Base-by-base conservation (phyloP, 83 land plant genomes). In the Isoetes engelmannii region DNA sequence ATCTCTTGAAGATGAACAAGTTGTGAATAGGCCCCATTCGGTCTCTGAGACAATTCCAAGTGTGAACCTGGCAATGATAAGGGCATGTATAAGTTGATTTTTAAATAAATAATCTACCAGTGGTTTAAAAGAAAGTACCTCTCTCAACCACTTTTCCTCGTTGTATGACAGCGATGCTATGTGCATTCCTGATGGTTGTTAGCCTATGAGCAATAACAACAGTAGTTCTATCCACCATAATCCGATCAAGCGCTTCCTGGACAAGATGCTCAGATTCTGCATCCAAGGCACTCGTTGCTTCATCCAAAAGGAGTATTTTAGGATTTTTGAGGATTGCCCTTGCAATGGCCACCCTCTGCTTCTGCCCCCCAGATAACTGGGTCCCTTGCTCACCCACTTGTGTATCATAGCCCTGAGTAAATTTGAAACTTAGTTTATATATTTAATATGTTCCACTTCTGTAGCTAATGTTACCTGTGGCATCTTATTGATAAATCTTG, bases 261-360 rank as follows among this genome's bases (percentile, higher is more conserved):
- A 80, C 82, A 17, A 80, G 12, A 47, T 67, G 69, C 73, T 80
- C 82, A 18, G 82, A 80, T 58, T 80, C 80, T 43, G 77, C 71
- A 65, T 80, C 82, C 13, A 79, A 77, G 4, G 82, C 82, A 71
- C 81, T 79, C 50, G 81, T 79, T 49, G 81, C 81, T 74, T 80
- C 82, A 75, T 80, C 82, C 63, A 80, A 72, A 17, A 80, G 51
- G 13, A 80, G 63, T 45, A 80, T 80, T 9, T 17, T 47, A 17
- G 82, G 82, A 61, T 80, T 61, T 56, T 75, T 80, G 55, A 80
- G 28, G 9, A 80, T 80, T 43, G 82, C 82, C 64, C 82, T 71
- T 7, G 82, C 82, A 62, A 80, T 75, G 6, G 82, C 82, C n/a
- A 80, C 71, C 44, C 82, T 72, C 45, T 80, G 82, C 68, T 80